Conservation (phyloP, 2,329 filamentous ascomycete species). For the Penicillium sp. region DNA sequence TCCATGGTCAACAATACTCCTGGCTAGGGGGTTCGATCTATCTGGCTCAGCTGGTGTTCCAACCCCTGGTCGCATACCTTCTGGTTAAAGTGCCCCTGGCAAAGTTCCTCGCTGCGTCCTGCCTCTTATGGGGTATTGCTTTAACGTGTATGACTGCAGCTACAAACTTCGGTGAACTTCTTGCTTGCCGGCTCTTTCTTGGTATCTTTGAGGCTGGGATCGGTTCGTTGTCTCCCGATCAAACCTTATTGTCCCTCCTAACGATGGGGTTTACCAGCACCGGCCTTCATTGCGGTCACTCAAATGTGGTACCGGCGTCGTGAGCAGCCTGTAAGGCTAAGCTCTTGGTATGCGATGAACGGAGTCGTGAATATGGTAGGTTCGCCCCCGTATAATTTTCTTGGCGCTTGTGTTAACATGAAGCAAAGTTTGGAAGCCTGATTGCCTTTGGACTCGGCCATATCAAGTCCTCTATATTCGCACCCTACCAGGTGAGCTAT, state of each 20-base stretch:
- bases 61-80: slow-evolving; percentile 52
- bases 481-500: slow-evolving; percentile 50
- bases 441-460: slow-evolving; percentile 54
- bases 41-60: slow-evolving; percentile 53
- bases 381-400: neutral
- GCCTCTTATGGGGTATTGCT: slow-evolving; percentile 53
- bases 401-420: neutral
- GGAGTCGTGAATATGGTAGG: slow-evolving; percentile 53
- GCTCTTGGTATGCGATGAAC: slow-evolving; percentile 56
- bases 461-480: slow-evolving; percentile 44
- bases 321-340: slow-evolving; percentile 52
- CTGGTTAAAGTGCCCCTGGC: slow-evolving; percentile 61
- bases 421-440: slow-evolving; percentile 47
- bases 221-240: slow-evolving; percentile 20
- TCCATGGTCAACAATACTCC: slow-evolving; percentile 55
- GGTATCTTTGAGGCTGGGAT: slow-evolving; percentile 55
- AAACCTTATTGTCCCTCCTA: neutral
- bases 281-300: slow-evolving; percentile 52
- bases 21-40: slow-evolving; percentile 55
- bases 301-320: slow-evolving; percentile 56
- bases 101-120: slow-evolving; percentile 56
- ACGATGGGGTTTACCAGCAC: slow-evolving; percentile 34
- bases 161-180: slow-evolving; percentile 49
- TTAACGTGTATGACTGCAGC: slow-evolving; percentile 54
- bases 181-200: slow-evolving; percentile 55